Base-by-base conservation (phyloP, 768 basidiomycete genomes). In the Psilocybe cubensis region DNA sequence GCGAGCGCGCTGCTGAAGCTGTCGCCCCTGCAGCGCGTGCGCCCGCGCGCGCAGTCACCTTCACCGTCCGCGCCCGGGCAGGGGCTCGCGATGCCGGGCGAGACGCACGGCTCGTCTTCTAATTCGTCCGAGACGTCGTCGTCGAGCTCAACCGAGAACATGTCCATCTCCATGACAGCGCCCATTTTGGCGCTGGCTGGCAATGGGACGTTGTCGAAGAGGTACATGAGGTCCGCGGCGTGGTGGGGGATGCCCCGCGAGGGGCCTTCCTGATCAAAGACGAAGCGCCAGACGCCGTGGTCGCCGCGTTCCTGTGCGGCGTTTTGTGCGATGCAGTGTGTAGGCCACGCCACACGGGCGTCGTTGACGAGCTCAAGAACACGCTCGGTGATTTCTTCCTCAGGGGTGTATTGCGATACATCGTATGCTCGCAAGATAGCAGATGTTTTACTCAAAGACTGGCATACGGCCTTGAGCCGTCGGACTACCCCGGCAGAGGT, bases 241-340 rank as follows among this genome's bases (percentile, higher is more conserved):
- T 91, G 87, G 65, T 90, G 89, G 2, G 89, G 83, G 18, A 83
- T 68, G 12, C 84, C 83, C 45, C 83, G 78, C 21, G 79, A 75
- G 8, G 89, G 87, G 1, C 87, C 83, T 63, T 90, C 91, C 72
- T 92, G 91, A 70, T 92, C 91, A 66, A 92, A 92, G 17, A 90
- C 84, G 63, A 89, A 92, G 56, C 91, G 80, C 85, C 86, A 92
- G 4, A 91, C 88, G n/a, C 81, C 81, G 38, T 75, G 75, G 1
- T 84, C 87, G 12, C 79, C 78, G 2, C 82, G 75, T 46, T 79
- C 82, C 17, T 70, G 74, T 52, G 78, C 78, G 1, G 83, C 79
- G 52, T 77, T 78, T 50, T 79, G 73, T 3, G 80, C 82, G 31
- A 87, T 73, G 59, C 85, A 83, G 23, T 92, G 86, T 1, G 86